These are phyloP conservation scores for Lasiosphaeria ovina DNA, from an alignment of 495 filamentous ascomycete species.

Conservation along the genomic window DNA sequence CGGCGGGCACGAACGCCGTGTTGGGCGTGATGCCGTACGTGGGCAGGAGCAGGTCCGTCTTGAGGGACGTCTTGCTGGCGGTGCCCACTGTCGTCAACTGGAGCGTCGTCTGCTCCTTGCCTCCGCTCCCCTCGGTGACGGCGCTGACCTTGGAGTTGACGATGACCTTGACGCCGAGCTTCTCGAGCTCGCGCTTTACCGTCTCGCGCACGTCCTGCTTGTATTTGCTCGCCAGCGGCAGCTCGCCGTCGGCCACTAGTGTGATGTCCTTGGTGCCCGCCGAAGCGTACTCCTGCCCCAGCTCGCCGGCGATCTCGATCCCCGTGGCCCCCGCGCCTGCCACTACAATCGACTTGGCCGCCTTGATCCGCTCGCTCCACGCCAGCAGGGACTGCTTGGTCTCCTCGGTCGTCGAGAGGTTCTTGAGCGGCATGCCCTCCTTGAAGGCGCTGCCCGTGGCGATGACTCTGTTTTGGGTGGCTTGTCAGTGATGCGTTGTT, in stretches of 20 bases:
- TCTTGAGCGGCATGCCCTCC: constrained; percentile 53
- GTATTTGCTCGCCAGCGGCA: constrained; percentile 25
- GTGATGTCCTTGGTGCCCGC: constrained; percentile 42
- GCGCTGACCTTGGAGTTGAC: constrained; percentile 26
- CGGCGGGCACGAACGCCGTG: constrained; percentile 36
- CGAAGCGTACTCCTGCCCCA: constrained; percentile 46
- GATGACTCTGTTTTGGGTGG: constrained; percentile 40
- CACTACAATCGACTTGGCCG: constrained; percentile 60
- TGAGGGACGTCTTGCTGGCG: constrained; percentile 23
- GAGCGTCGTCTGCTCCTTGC: no score
- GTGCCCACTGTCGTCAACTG: no score
- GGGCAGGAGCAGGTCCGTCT: constrained; percentile 44
- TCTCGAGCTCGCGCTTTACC: constrained; percentile 33
- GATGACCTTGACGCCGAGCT: constrained; percentile 32
- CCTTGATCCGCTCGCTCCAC: constrained; percentile 46
- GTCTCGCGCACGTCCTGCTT: constrained; percentile 26
- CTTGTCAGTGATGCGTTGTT: background rate
- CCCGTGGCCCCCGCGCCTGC: constrained; percentile 68
- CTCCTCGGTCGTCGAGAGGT: constrained; percentile 36
- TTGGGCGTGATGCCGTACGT: constrained; percentile 43
- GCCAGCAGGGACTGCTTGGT: constrained; percentile 42
- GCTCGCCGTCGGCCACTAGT: constrained; percentile 35
- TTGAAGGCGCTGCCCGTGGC: constrained; percentile 49
- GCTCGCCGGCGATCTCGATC: constrained; percentile 61
- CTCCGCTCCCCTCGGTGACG: constrained; percentile 3